A percentile compares a stretch with the other conserved stretches of the same genome.
Evolutionary conservation across 352 stramenopile genomes (phyloP).

Genomic region (Bremia lactucae): DNA sequence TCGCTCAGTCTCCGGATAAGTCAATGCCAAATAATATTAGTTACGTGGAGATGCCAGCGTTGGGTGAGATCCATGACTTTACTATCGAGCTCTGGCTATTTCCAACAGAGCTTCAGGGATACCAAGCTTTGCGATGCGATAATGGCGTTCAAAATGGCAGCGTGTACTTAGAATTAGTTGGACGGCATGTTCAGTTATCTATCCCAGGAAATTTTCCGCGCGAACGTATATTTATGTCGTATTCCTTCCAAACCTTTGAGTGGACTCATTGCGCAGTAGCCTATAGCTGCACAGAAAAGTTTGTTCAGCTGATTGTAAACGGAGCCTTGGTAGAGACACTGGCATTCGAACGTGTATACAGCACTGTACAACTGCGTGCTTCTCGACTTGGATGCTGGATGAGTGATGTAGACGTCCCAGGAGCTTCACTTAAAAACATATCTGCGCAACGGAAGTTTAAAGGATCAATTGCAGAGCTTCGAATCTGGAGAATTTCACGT

Average conservation of each 20-base stretch:
- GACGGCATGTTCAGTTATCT: constrained; percentile 49
- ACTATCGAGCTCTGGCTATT: constrained; percentile 78
- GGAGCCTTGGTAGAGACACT: constrained; percentile 26
- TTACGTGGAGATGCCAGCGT: constrained; percentile 48
- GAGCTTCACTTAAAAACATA: constrained; percentile 17
- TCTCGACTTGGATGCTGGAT: constrained; percentile 68
- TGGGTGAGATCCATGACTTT: constrained; percentile 57
- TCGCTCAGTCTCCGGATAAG: constrained; percentile 10
- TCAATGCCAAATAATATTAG: constrained; percentile 47
- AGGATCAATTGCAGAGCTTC: constrained; percentile 62
- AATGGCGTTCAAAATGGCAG: constrained; percentile 61
- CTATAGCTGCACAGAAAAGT: constrained; percentile 26
- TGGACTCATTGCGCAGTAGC: constrained; percentile 63
- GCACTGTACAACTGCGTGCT: constrained; percentile 36
- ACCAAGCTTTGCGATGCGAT: constrained; percentile 58
- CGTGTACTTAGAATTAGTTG: constrained; percentile 64
- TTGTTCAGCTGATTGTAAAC: constrained; percentile 45
- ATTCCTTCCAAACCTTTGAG: constrained; percentile 41
- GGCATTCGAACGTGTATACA: constrained; percentile 31
- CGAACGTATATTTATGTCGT: constrained; percentile 48
- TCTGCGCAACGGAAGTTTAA: constrained; percentile 54
- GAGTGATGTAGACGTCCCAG: constrained; percentile 31
- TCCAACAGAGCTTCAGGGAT: constrained; percentile 48
- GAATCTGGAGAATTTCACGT: constrained; percentile 52
- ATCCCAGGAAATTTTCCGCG: constrained; percentile 66